Base-by-base conservation (phyloP, 169 alveolate genomes). In the Eimeria acervulina region DNA sequence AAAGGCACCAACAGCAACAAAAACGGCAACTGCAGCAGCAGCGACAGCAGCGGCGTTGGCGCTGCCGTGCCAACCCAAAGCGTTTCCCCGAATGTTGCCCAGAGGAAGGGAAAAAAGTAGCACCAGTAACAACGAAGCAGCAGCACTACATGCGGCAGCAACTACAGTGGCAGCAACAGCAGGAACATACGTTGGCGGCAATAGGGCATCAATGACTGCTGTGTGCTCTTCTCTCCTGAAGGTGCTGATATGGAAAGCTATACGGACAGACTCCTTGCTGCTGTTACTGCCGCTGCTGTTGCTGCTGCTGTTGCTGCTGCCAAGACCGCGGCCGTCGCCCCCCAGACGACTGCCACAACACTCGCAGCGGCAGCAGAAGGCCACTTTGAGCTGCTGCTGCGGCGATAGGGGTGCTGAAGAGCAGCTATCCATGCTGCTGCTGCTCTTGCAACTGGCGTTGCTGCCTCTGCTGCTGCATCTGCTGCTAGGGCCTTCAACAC, bases 121-220 rank as follows among this genome's bases (percentile, higher is more conserved):
- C 51, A 51, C 47, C 90, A 42, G 31, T 61, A 7, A 26, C 40
- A 47, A 51, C 72, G 23, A 13, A 21, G 52, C 90, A 21, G 72
- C 90, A 44, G 90, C 68, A 42, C 15, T 4, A 81, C 26, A 42
- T 19, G 90, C 90, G 47, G 44, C 70, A 47, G 26, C 44, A 59
- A n/a, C 44, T 17, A 23, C 59, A 81, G 90, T 47, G 47, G 90
- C 66, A 40, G 90, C 72, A 51, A n/a, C 68, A 44, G 72, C 68
- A 26, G 66, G 44, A 42, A 28, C 90, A n/a, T 51, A 81, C 90
- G 90, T 26, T 51, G 90, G 90, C 23, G 90, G 90, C 66, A 81
- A n/a, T 26, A 81, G 90, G 19, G 90, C 90, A 81, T 81, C 90
- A 4, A 81, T n/a, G 90, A 81, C 72, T n/a, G 90, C 90, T 42